Percentiles rank a stretch among this genome's conserved stretches.
Conservation (phyloP, 2,329 filamentous ascomycete genomes). For the Aureobasidium sp. region DNA sequence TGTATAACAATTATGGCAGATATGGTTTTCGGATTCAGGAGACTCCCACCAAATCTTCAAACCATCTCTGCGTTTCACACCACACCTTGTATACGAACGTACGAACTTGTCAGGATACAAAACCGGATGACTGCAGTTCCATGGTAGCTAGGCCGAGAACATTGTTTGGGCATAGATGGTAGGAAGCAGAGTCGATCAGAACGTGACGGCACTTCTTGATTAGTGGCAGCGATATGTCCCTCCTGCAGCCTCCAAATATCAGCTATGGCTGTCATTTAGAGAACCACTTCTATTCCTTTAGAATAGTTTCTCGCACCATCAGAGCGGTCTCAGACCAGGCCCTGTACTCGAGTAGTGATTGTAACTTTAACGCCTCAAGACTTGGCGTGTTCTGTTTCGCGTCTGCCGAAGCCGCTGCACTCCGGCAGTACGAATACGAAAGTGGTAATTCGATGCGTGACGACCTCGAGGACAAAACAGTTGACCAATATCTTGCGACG, state of each 20-base stretch:
- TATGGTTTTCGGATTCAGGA: not conserved
- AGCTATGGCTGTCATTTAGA: not conserved
- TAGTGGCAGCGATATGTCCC: not conserved
- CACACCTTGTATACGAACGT: not conserved
- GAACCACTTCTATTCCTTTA: not conserved
- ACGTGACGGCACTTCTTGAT: not conserved
- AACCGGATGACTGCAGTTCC: not conserved
- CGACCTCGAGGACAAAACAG: not conserved
- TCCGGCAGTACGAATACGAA: not conserved
- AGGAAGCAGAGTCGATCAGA: not conserved
- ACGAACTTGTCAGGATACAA: not conserved
- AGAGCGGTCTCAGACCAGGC: not conserved
- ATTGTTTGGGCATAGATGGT: not conserved
- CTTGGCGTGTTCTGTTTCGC: not conserved
- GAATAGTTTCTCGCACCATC: no score
- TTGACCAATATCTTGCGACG: not conserved
- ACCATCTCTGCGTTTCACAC: not conserved
- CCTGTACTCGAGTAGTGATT: not conserved
- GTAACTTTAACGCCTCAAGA: not conserved
- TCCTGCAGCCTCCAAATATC: not conserved
- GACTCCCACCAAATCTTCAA: not conserved
- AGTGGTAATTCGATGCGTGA: not conserved
- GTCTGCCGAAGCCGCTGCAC: not conserved
- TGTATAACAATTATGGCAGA: not conserved
- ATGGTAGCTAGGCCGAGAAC: not conserved